These are phyloP conservation scores for Mallotus repandus DNA, from an alignment of 441 rosid species.

Conservation along the genomic window DNA sequence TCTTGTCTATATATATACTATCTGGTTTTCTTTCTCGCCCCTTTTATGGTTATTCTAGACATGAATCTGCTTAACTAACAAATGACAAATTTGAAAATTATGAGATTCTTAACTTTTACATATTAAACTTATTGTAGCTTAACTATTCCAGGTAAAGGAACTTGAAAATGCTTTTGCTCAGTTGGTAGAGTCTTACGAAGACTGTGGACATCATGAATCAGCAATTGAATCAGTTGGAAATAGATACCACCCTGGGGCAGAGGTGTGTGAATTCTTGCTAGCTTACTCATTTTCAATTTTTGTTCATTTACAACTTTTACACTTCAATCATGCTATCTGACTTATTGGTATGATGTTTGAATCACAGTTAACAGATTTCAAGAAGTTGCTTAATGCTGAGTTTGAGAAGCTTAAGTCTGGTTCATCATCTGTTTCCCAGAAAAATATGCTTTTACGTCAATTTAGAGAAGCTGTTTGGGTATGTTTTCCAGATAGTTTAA, in stretches of 20 bases:
- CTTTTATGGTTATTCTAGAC: not conserved
- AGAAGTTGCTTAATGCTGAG: conserved; percentile 63
- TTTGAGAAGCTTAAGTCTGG: conserved; percentile 47
- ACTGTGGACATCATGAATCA: conserved; percentile 45
- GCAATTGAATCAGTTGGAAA: conserved; percentile 65
- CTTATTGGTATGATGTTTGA: conserved; percentile 18
- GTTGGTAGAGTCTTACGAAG: conserved; percentile 50
- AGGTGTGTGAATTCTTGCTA: conserved; percentile 34
- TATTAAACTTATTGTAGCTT: conserved; percentile 12
- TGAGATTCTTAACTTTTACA: not conserved
- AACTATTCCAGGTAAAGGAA: conserved; percentile 58
- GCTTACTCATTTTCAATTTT: not conserved
- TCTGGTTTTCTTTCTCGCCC: too few species aligned
- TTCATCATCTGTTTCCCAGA: conserved; percentile 42
- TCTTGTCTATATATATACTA: too few species aligned
- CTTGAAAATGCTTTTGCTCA: conserved; percentile 66
- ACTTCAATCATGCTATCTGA: conserved; percentile 10
- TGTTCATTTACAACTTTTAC: not conserved
- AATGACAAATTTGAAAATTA: not conserved
- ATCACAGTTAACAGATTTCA: conserved; percentile 71
- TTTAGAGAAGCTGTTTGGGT: conserved; percentile 88
- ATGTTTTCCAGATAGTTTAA: conserved; percentile 25
- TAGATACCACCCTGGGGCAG: conserved; percentile 53
- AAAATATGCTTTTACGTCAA: conserved; percentile 59
- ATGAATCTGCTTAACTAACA: not conserved